A percentile compares a stretch with the other conserved stretches of the same genome.
These are phyloP conservation scores for Chlorella sp. DNA, from an alignment of 139 green algal genomes.

Conservation along the genomic window DNA sequence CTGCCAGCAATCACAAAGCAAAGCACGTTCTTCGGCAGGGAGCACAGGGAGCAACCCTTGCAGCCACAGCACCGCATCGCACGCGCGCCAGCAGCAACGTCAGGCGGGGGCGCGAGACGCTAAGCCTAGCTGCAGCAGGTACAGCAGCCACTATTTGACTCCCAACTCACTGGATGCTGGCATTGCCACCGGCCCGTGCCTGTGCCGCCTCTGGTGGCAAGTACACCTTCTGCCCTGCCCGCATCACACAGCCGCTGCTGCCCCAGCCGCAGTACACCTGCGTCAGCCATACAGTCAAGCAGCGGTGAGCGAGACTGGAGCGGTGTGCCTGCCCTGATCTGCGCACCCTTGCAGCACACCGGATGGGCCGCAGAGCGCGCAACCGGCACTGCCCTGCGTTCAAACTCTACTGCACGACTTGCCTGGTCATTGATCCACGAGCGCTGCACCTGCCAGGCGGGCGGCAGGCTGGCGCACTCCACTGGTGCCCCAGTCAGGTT, in stretches of 20 bases:
- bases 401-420: not conserved
- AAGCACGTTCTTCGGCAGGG: not conserved
- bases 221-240: not conserved
- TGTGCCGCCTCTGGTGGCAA: not conserved
- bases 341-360: too few relatives aligned
- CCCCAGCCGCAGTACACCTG: conserved; percentile 63
- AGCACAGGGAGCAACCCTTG: not conserved
- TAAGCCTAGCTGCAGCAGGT: too few relatives aligned
- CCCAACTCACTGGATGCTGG: conserved; percentile 18
- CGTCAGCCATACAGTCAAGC: too few relatives aligned
- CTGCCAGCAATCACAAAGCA: not conserved
- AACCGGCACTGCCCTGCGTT: too few relatives aligned
- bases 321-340: too few relatives aligned
- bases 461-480: conserved; percentile 47
- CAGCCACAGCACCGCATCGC: not conserved
- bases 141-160: too few relatives aligned
- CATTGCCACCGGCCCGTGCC: not conserved
- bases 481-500: conserved; percentile 54
- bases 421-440: conserved; percentile 27
- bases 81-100: not conserved
- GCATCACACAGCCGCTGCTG: conserved; percentile 33
- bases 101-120: too few relatives aligned
- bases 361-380: too few relatives aligned
- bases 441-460: conserved; percentile 10
- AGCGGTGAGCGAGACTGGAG: too few relatives aligned